Evolutionary conservation across 2,329 filamentous ascomycete species (phyloP), one percentile per base, ranked within the genome.

Genomic region (Leptographium procerum): DNA sequence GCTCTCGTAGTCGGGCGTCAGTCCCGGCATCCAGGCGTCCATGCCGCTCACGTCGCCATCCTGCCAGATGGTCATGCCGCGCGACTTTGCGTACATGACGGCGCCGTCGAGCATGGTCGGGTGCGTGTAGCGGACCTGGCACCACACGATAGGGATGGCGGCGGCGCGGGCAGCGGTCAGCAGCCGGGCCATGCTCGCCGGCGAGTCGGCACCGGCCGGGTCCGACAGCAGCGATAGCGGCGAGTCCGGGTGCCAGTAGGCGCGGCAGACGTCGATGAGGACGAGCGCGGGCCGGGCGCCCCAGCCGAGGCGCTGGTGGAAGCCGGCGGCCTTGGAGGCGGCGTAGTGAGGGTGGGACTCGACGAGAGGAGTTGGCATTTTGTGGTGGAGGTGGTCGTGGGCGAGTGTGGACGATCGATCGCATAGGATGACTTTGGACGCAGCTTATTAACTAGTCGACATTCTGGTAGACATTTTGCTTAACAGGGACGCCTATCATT

Each of bases 221-320:
- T 76, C 70, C 6, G 65, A 66, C 24, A 48, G 13, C 26, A 70
- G 69, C 55, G 72, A 69, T n/a, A 78, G 67, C 3, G 73, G 73
- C 43, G 73, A 76, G 3, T 67, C 69, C 29, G 68, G 63, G 4
- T 67, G 69, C 72, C 73, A 77, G 65, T 77, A 77, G 16, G 73
- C 74, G 43, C 70, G 73, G 65, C 74, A 77, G 47, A 77, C 73
- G 62, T 77, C 75, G 65, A 77, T 70, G 28, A 77, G 64, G 53
- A 78, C 64, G 3, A 77, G 68, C 26, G 71, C 75, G 5, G 74
- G 73, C 7, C 66, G 68, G 26, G 55, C 58, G 43, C 74, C 75
- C 74, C 74, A 77, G 61, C 73, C 73, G 64, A 77, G 73, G 54
- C 22, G 22, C 13, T 28, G 45, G 24, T 48, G 45, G 22, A 48